Percentiles rank a stretch among this genome's conserved stretches.
Conservation (phyloP, 768 basidiomycete genomes). For the Suillus subalutaceus region DNA sequence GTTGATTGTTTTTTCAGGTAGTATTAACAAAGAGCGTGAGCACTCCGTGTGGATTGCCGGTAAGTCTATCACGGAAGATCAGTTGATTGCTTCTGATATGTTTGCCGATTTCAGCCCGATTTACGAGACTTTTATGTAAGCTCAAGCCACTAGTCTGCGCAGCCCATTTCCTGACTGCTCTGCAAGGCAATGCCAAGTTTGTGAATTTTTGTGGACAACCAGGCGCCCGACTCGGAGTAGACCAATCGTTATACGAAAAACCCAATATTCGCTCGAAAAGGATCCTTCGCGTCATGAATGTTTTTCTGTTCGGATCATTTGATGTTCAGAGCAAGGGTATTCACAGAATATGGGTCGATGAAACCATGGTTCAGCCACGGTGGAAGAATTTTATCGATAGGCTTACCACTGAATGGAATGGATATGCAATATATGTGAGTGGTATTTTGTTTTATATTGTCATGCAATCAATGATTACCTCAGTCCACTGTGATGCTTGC, state of each 20-base stretch:
- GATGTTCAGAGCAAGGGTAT: constrained; percentile 43
- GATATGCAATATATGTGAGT: constrained; percentile 50
- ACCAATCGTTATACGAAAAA: constrained; percentile 27
- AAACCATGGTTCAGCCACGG: constrained; percentile 35
- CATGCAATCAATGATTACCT: background rate
- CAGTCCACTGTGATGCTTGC: constrained; percentile 18
- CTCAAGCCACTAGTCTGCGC: background rate
- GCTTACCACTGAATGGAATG: constrained; percentile 49
- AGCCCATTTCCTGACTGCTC: background rate
- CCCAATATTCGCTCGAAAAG: background rate
- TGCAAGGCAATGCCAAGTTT: constrained; percentile 31
- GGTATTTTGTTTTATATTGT: background rate
- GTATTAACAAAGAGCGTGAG: background rate
- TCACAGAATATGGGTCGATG: constrained; percentile 48
- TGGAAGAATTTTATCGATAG: constrained; percentile 47
- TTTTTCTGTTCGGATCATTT: constrained; percentile 48
- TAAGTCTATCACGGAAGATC: background rate
- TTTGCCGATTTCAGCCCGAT: constrained; percentile 8
- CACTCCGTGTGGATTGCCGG: constrained; percentile 1
- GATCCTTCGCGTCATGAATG: constrained; percentile 29
- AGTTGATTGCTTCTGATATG: background rate
- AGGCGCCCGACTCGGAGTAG: constrained; percentile 35
- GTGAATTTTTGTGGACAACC: constrained; percentile 40
- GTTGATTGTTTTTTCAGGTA: background rate
- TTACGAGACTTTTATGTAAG: constrained; percentile 13